These are phyloP conservation scores for Carex parvula DNA, from an alignment of 176 grass and related monocot species.

Conservation along the genomic window DNA sequence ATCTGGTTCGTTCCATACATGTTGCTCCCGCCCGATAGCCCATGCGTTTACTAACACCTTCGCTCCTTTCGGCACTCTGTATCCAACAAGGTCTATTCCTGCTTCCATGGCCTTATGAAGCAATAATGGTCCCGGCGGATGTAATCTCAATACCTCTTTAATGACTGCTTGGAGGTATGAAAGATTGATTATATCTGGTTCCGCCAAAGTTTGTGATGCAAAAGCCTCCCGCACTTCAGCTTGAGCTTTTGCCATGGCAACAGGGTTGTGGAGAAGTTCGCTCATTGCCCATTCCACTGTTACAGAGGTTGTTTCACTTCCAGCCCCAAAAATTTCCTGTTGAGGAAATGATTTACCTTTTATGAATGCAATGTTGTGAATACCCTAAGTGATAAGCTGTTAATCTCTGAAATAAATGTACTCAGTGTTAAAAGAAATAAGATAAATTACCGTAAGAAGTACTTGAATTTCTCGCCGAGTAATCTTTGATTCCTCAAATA, in stretches of 20 bases:
- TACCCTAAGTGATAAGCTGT: background rate
- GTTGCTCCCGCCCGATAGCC: constrained; percentile 55
- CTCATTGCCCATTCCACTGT: constrained; percentile 62
- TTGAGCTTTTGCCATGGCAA: constrained; percentile 46
- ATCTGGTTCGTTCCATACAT: constrained; percentile 29
- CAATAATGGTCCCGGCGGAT: constrained; percentile 52
- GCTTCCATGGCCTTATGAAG: constrained; percentile 40
- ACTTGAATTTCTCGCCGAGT: background rate
- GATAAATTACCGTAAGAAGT: constrained; percentile 15
- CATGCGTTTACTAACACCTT: constrained; percentile 40
- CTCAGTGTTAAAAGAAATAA: background rate
- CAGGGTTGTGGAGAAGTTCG: constrained; percentile 53
- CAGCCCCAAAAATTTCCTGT: constrained; percentile 38
- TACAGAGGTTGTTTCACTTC: constrained; percentile 47
- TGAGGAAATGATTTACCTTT: background rate
- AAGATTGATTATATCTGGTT: constrained; percentile 33
- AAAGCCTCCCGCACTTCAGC: constrained; percentile 37
- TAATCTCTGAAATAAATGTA: background rate
- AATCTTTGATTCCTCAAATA: constrained; percentile 15
- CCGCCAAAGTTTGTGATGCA: constrained; percentile 18
- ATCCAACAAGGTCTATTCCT: constrained; percentile 40
- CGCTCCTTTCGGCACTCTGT: constrained; percentile 27
- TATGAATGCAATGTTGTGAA: background rate
- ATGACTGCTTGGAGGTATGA: constrained; percentile 50
- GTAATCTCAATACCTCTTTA: constrained; percentile 60